Conservation (phyloP, 2,329 filamentous ascomycete genomes). For the Aspergillus sp. region DNA sequence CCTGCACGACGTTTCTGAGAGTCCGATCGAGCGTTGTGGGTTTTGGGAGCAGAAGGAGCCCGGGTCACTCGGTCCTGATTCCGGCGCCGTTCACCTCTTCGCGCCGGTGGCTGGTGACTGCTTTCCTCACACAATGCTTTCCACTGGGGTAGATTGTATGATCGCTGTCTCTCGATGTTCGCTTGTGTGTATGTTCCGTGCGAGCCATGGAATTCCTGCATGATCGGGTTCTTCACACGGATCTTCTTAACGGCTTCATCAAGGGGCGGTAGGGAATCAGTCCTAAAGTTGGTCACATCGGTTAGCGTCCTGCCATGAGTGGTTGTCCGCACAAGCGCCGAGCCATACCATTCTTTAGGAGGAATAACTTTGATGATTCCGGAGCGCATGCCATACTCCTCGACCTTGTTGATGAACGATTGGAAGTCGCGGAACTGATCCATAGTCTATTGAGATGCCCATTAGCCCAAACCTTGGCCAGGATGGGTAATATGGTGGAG, state of each 20-base stretch:
- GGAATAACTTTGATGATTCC: slow-evolving; percentile 96
- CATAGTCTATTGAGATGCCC: slow-evolving; percentile 63
- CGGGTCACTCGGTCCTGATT: slow-evolving; percentile 53
- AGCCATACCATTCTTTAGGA: slow-evolving; percentile 82
- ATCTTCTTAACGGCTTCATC: slow-evolving; percentile 88
- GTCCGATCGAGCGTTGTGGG: slow-evolving; percentile 40
- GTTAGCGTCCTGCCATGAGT: slow-evolving; percentile 2
- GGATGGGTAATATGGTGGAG: background rate
- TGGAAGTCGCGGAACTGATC: slow-evolving; percentile 93
- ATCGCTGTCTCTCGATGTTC: slow-evolving; percentile 93
- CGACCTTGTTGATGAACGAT: slow-evolving; percentile 84
- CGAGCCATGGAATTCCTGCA: slow-evolving; percentile 95
- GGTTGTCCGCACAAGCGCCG: background rate
- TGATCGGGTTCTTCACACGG: slow-evolving; percentile 93
- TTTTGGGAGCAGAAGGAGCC: slow-evolving; percentile 35
- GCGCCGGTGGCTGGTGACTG: slow-evolving; percentile 91
- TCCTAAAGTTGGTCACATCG: slow-evolving; percentile 45
- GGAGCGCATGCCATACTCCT: slow-evolving; percentile 94
- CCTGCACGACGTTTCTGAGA: slow-evolving; percentile 50
- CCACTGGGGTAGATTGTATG: slow-evolving; percentile 97
- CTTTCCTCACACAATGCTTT: slow-evolving; percentile 89
- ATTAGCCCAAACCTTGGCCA: slow-evolving; percentile 8
- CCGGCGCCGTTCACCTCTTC: slow-evolving; percentile 65
- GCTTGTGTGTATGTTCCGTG: slow-evolving; percentile 95
- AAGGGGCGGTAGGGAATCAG: slow-evolving; percentile 71